A percentile compares a stretch with the other conserved stretches of the same genome.
These are phyloP conservation scores for Paspalum vaginatum DNA, from an alignment of 176 grass and related monocot species.

Conservation along the genomic window DNA sequence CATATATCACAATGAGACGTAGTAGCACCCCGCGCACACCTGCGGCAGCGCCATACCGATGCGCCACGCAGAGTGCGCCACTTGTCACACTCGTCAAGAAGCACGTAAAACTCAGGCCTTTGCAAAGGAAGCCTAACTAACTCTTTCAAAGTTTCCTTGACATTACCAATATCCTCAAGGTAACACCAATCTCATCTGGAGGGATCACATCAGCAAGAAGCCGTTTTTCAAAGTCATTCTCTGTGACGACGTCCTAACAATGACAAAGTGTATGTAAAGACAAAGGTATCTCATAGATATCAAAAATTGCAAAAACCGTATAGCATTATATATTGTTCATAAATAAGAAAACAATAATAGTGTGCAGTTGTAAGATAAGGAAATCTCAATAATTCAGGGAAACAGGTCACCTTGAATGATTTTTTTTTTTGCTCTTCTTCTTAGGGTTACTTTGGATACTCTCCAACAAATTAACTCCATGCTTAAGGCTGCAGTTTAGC, in stretches of 20 bases:
- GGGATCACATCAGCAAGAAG: conserved; percentile 95
- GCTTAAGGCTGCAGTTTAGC: conserved; percentile 67
- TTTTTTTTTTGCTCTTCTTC: conserved; percentile 83
- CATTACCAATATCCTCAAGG: conserved; percentile 89
- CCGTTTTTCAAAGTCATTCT: conserved; percentile 97
- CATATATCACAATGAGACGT: no score
- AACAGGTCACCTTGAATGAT: conserved; percentile 77
- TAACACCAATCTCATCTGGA: conserved; percentile 93
- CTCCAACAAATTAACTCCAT: conserved; percentile 78
- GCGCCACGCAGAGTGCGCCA: no score
- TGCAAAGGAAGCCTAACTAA: conserved; percentile 99
- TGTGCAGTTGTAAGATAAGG: background rate
- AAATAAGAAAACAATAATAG: background rate
- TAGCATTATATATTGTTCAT: background rate
- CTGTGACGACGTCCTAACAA: conserved; percentile 78
- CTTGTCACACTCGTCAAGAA: no score
- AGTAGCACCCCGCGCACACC: no score
- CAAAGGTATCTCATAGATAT: background rate
- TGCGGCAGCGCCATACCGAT: no score
- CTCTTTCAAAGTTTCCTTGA: conserved; percentile 98
- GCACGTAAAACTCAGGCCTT: conserved; percentile 96
- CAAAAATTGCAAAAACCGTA: background rate
- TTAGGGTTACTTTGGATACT: conserved; percentile 70
- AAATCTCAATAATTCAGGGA: background rate
- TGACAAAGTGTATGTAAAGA: conserved; percentile 32